phyloP scores from a whole-genome alignment of 2,329 filamentous ascomycete species.

The Trichoderma lentiforme region DNA sequence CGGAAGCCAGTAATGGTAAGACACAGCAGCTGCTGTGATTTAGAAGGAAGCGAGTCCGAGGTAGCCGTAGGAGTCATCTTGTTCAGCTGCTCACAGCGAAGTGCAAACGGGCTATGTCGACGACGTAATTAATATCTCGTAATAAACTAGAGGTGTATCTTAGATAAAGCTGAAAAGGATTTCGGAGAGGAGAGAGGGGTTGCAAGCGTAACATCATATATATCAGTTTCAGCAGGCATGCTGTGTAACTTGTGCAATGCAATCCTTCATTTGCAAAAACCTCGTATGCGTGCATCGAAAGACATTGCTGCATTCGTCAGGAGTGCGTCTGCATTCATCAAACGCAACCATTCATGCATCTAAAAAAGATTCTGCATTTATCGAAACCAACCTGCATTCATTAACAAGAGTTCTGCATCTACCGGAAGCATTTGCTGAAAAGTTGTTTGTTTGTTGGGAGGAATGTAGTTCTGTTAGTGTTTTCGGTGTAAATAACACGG shows the following conservation, averaged over 20 bases:
- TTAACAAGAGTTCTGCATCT: not conserved
- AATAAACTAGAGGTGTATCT: not conserved
- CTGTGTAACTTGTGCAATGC: not conserved
- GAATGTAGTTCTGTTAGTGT: not conserved
- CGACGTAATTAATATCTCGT: not conserved
- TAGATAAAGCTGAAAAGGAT: not conserved
- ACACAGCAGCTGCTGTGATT: conserved; percentile 7
- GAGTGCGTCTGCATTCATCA: not conserved
- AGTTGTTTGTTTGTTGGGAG: not conserved
- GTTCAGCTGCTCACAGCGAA: not conserved
- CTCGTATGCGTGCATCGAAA: not conserved
- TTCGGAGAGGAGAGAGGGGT: not conserved
- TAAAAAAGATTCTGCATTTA: not conserved
- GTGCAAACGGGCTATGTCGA: not conserved
- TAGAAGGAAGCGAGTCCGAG: not conserved
- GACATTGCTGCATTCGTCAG: not conserved
- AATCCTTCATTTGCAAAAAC: not conserved
- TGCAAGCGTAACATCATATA: not conserved
- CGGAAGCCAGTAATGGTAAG: conserved; percentile 19
- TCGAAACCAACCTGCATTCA: not conserved
- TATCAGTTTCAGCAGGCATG: not conserved
- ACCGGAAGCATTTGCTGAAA: not conserved
- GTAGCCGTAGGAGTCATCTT: not conserved
- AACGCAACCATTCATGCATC: not conserved
- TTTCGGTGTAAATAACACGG: not conserved